Conservation (phyloP, 2,329 filamentous ascomycete species). For the Nothophaeocryptopus gaeumannii region DNA sequence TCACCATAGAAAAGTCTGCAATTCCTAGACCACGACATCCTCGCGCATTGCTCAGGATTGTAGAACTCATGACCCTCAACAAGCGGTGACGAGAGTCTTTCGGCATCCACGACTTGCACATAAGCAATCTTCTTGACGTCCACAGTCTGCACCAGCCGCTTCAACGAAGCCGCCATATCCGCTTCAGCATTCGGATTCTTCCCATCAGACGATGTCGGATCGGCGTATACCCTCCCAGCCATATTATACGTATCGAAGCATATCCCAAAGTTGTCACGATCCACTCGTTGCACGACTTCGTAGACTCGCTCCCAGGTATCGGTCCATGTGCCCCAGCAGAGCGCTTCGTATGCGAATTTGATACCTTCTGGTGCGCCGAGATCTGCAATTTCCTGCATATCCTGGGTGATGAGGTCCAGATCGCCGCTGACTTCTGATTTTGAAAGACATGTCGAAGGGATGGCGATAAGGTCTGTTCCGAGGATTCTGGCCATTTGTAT, state of each 20-base stretch:
- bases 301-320: conserved; percentile 71
- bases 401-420: conserved; percentile 56
- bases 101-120: conserved; percentile 73
- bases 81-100: conserved; percentile 59
- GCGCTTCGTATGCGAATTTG: conserved; percentile 69
- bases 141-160: conserved; percentile 53
- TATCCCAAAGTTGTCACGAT: conserved; percentile 69
- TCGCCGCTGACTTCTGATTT: conserved; percentile 51
- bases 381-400: conserved; percentile 65
- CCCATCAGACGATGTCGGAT: conserved; percentile 57
- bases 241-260: conserved; percentile 80
- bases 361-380: conserved; percentile 60
- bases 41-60: conserved; percentile 54
- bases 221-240: conserved; percentile 66
- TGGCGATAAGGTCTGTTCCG: conserved; percentile 68
- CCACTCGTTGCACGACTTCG: conserved; percentile 63
- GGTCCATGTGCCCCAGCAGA: conserved; percentile 69
- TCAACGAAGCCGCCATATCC: conserved; percentile 55
- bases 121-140: conserved; percentile 68
- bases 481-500: conserved; percentile 63
- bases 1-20: conserved; percentile 68
- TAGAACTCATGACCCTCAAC: conserved; percentile 58
- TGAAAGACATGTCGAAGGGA: conserved; percentile 69
- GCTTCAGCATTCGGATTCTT: conserved; percentile 55
- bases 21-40: conserved; percentile 79